These are phyloP conservation scores for Ottelia alismoides DNA, from an alignment of 106 monocot species.

Conservation along the genomic window DNA sequence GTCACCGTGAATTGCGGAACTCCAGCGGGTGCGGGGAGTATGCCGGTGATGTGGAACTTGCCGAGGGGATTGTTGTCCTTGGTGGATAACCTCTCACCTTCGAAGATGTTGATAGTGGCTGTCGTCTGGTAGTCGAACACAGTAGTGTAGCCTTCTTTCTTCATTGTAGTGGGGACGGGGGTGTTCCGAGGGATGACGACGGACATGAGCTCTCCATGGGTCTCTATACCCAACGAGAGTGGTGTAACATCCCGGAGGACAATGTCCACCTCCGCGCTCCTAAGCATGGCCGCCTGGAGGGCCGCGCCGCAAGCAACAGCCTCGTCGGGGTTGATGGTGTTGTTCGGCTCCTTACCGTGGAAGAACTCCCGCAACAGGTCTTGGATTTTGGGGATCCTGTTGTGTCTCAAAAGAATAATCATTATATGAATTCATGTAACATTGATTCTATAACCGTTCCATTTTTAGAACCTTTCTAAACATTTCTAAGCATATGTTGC, in stretches of 20 bases:
- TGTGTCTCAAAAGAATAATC: no score
- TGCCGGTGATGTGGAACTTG: constrained; percentile 51
- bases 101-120: constrained; percentile 1
- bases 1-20: no score
- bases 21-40: constrained; percentile 46
- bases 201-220: constrained; percentile 4
- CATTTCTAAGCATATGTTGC: no score
- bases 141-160: constrained; percentile 5
- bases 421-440: no score
- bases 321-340: constrained; percentile 51
- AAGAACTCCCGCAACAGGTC: constrained; percentile 44
- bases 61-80: no score
- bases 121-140: constrained; percentile 4
- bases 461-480: no score
- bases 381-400: constrained; percentile 39
- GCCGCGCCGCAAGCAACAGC: constrained; percentile 49
- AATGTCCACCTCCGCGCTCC: constrained; percentile 6
- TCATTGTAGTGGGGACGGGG: constrained; percentile 13
- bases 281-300: constrained; percentile 39
- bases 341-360: constrained; percentile 45
- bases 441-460: no score
- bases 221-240: constrained; percentile 2
- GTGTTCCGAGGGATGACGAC: constrained; percentile 7
- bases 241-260: constrained; percentile 2
- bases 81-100: constrained; percentile 5